Base-by-base conservation (phyloP, 139 green algal genomes). In the Coelastrella sp. region DNA sequence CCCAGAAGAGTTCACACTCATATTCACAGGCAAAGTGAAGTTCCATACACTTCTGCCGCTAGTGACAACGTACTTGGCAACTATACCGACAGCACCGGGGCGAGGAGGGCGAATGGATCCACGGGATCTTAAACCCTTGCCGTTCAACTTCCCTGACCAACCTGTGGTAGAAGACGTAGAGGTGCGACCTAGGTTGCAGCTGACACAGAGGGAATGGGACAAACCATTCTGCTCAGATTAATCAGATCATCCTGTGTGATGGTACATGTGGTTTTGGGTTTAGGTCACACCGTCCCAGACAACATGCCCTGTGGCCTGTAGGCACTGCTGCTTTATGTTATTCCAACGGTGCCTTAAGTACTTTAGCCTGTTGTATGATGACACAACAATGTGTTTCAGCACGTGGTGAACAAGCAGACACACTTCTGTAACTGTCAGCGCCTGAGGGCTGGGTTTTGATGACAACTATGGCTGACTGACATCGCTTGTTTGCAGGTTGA, bases 1-100 rank as follows among this genome's bases (percentile, higher is more conserved):
- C 91, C 97, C 97, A 6, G 92, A 93, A 64, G 94, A 98, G 89
- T 98, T 97, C 93, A 97, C 92, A 6, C 59, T 98, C 2, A 94
- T 94, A 60, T 73, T 97, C 78, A 96, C 93, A 16, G 95, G 95
- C 91, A 80, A 80, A 47, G 57, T 90, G 5, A 80, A 58, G 56
- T 80, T 90, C 13, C 14, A 5, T 6, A 66, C 60, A 54, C 81
- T 91, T 54, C 68, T 81, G 68, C 88, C 78, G 4, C 17, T 91
- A 5, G 19, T 87, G 10, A 81, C 77, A 22, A 65, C 32, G 5
- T 87, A 78, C 77, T 57, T 91, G 76, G 78, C 87, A 17, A 91
- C 87, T 5, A 91, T 86, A 59, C 87, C 87, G 16, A 6, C 64
- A 59, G 76, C 65, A 54, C 13, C 23, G 11, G 86, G 78, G 32